Evolutionary conservation across 1,284 basidiomycete genomes (phyloP).

Genomic region (Ceratorhiza oryzae-sativae): DNA sequence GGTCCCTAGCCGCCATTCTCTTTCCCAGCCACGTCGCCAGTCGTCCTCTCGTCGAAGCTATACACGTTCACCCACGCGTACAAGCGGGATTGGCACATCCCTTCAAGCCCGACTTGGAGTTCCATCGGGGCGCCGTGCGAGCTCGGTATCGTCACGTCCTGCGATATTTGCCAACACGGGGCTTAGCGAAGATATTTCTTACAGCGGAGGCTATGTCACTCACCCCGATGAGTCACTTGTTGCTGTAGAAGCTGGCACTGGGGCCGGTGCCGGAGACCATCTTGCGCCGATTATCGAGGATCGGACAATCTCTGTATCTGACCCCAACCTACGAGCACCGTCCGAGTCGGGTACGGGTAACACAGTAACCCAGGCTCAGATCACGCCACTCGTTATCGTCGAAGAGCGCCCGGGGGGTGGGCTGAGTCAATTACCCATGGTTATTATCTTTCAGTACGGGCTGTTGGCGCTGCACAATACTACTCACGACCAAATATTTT

Average conservation of each 20-base stretch:
- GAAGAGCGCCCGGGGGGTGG: conserved; percentile 35
- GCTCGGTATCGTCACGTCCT: conserved; percentile 63
- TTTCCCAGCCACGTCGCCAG: conserved; percentile 30
- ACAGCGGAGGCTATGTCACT: neutral
- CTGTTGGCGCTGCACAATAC: conserved; percentile 78
- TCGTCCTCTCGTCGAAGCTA: conserved; percentile 36
- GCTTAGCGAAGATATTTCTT: conserved; percentile 56
- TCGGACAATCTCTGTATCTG: conserved; percentile 9
- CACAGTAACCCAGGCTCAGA: neutral
- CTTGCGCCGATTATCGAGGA: conserved; percentile 36
- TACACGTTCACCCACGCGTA: conserved; percentile 25
- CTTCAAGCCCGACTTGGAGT: conserved; percentile 37
- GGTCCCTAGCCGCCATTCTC: conserved; percentile 39
- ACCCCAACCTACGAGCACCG: conserved; percentile 3
- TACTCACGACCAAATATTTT: conserved; percentile 85
- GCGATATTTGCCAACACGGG: conserved; percentile 83
- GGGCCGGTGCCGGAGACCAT: neutral
- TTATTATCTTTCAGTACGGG: conserved; percentile 81
- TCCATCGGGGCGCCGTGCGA: conserved; percentile 38
- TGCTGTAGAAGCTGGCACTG: conserved; percentile 26
- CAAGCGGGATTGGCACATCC: conserved; percentile 1
- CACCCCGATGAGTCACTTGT: conserved; percentile 7
- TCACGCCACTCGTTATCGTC: neutral
- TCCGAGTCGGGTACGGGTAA: neutral
- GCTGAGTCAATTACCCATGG: conserved; percentile 57